Conservation (phyloP, 306 rosid species). For the Bauhinia variegata region DNA sequence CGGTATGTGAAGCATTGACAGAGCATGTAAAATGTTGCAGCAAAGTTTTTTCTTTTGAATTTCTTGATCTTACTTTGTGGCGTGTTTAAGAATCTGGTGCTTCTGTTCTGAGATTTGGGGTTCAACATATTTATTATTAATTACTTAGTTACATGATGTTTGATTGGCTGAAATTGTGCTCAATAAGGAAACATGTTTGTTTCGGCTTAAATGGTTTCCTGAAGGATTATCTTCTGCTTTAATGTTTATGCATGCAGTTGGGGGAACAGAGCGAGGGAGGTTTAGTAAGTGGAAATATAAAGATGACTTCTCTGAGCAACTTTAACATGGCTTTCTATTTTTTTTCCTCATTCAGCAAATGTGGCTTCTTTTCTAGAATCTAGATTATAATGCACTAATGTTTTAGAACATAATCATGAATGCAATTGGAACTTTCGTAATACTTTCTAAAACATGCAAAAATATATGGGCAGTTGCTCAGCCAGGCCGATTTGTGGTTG, state of each 20-base stretch:
- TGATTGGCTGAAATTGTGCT: neutral
- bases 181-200: neutral
- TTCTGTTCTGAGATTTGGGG: constrained; percentile 10
- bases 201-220: constrained; percentile 12
- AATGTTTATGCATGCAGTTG: constrained; percentile 5
- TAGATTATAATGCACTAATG: neutral
- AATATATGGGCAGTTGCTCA: too few species aligned
- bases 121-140: constrained; percentile 3
- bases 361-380: constrained; percentile 4
- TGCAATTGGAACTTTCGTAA: constrained; percentile 10
- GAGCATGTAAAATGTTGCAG: neutral
- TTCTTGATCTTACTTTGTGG: neutral
- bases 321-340: constrained; percentile 2
- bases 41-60: neutral
- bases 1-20: constrained; percentile 53
- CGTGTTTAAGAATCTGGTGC: neutral
- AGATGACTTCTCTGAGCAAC: neutral
- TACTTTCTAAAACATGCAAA: neutral
- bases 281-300: constrained; percentile 12
- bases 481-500: neutral
- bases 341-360: neutral
- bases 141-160: neutral
- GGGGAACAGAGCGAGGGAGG: neutral
- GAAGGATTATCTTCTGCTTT: neutral
- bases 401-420: neutral